Percentiles rank a stretch among this genome's conserved stretches.
These are phyloP conservation scores for Podospora pseudopauciseta DNA, from an alignment of 495 filamentous ascomycete species.

Conservation along the genomic window DNA sequence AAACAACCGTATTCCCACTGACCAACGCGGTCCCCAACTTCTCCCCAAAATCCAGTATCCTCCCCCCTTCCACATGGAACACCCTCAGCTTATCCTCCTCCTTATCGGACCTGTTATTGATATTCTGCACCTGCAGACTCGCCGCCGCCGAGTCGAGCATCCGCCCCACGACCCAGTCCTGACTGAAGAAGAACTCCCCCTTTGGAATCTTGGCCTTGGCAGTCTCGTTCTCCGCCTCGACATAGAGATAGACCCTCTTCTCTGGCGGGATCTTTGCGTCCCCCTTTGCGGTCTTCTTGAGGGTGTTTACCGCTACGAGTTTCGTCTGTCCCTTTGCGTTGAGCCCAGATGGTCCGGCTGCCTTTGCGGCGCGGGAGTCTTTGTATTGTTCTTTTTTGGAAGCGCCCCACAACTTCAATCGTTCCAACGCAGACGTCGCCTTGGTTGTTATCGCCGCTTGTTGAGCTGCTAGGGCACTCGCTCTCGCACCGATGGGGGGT, in stretches of 20 bases:
- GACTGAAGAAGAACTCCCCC: constrained; percentile 78
- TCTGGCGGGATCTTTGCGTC: constrained; percentile 74
- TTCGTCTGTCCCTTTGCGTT: constrained; percentile 62
- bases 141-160: constrained; percentile 85
- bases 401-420: constrained; percentile 55
- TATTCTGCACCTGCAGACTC: constrained; percentile 74
- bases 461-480: constrained; percentile 40
- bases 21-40: constrained; percentile 66
- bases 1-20: constrained; percentile 82
- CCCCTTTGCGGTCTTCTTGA: constrained; percentile 86
- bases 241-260: constrained; percentile 78
- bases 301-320: constrained; percentile 59
- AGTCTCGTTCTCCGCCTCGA: constrained; percentile 79
- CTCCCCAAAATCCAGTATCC: constrained; percentile 81
- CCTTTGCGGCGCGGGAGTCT: constrained; percentile 21
- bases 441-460: constrained; percentile 53
- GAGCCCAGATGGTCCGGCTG: constrained; percentile 22
- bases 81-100: constrained; percentile 78
- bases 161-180: constrained; percentile 82
- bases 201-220: constrained; percentile 69
- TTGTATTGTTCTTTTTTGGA: constrained; percentile 45
- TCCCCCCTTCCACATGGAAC: constrained; percentile 87
- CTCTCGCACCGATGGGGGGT: constrained; percentile 60
- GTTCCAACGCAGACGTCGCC: constrained; percentile 54
- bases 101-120: constrained; percentile 76